Base-by-base conservation (phyloP, 1,139 yeast genomes). In the Nakaseomyces kungkrabaensis region DNA sequence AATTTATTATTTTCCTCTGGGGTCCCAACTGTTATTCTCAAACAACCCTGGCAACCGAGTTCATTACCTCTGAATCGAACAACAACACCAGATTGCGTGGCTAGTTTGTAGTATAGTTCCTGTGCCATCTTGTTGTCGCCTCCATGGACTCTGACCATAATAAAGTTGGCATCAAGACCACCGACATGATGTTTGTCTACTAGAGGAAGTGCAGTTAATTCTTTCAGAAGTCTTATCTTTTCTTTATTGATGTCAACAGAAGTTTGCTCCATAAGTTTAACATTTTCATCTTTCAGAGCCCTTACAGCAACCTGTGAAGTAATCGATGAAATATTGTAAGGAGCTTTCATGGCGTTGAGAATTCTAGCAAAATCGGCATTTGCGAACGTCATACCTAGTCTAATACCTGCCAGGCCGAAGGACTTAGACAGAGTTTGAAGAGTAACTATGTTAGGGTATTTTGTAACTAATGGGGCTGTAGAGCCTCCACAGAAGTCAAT, bases 341-440 rank as follows among this genome's bases (percentile, higher is more conserved):
- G 98, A 42, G 95, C 96, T 64, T 90, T 92, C 84, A 92, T 82
- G 31, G 95, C 79, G 66, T 94, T 92, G 59, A 92, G 72, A 49
- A 85, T 76, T 17, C 68, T 62, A 0, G 96, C 77, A 49, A 92
- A 72, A 50, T 77, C 78, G 11, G 72, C 69, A 13, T 77, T 72
- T 9, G 90, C 75, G 63, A 68, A 90, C 0, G 96, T 82, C 53
- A 88, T 73, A 25, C 98, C 98, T 47, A 90, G 66, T 59, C 98
- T 77, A 48, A 89, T 85, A 45, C 97, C 97, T 3, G 98, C 98
- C 52, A 92, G 76, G 4, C 98, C 98, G 70, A 92, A 94, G 0
- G 97, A 83, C 65, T 92, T 92, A 26, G 97, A 89, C 43, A 92
- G 71, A 0, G 98, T 92, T 68, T 92, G 98, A 67, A 90, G 72